A percentile compares a stretch with the other conserved stretches of the same genome.
These are phyloP conservation scores for Sarocladiaceae sp. DNA, from an alignment of 2,329 filamentous ascomycete species.

Conservation along the genomic window DNA sequence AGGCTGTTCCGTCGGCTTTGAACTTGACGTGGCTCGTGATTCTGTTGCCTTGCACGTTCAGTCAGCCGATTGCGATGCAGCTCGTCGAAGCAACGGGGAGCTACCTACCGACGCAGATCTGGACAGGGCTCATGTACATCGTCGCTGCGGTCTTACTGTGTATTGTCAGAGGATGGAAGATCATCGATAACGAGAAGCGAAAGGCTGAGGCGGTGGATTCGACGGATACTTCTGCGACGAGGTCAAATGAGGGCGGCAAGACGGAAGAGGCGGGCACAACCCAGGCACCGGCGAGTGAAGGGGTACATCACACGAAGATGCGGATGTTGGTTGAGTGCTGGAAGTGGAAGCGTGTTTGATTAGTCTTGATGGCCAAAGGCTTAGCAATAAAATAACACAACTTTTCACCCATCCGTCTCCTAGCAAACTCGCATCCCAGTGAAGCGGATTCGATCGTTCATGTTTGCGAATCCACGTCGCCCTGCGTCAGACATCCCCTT, in stretches of 20 bases:
- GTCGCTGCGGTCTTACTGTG: constrained; percentile 34
- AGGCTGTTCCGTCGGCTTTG: constrained; percentile 61
- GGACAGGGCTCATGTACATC: constrained; percentile 58
- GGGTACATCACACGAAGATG: constrained; percentile 12
- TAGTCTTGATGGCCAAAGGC: neutral
- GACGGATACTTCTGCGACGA: constrained; percentile 20
- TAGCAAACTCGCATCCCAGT: too few relatives aligned
- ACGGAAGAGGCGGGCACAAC: neutral
- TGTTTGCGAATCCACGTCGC: too few relatives aligned
- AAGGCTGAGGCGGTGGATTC: constrained; percentile 22
- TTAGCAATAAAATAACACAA: too few relatives aligned
- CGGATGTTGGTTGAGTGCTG: constrained; percentile 28
- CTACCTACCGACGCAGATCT: constrained; percentile 52
- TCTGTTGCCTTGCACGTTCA: constrained; percentile 65
- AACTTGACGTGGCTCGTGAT: constrained; percentile 70
- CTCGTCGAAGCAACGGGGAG: constrained; percentile 40
- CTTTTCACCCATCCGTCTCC: neutral
- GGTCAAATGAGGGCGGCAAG: neutral
- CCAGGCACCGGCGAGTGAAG: neutral
- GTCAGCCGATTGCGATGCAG: constrained; percentile 59
- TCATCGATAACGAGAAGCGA: constrained; percentile 28
- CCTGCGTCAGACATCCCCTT: too few relatives aligned
- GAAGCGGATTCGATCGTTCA: too few relatives aligned
- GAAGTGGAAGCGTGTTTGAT: constrained; percentile 22
- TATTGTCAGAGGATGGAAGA: constrained; percentile 33